Evolutionary conservation across 257 asterid species (phyloP).

Genomic region (Solanum neorickii): DNA sequence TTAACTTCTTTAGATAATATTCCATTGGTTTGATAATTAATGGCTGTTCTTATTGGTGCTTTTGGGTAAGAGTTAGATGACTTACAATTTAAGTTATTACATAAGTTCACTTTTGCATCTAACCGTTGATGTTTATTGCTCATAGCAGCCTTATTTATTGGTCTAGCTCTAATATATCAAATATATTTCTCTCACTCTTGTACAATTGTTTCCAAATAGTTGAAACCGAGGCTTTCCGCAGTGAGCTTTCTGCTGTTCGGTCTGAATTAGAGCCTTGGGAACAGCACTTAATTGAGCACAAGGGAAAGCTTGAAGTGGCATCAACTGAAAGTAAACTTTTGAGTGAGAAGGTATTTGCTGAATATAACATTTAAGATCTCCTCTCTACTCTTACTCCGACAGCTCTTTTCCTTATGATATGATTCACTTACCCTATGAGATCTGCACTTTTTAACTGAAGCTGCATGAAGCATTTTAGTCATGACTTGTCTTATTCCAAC

Average conservation of each 20-base stretch:
- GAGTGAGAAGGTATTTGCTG: slow-evolving; percentile 48
- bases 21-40: neutral
- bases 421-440: neutral
- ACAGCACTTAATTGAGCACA: slow-evolving; percentile 70
- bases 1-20: neutral
- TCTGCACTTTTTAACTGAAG: neutral
- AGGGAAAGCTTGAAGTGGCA: slow-evolving; percentile 86
- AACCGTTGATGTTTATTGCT: neutral
- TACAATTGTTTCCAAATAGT: slow-evolving; percentile 27
- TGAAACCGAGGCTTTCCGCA: slow-evolving; percentile 72
- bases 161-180: neutral
- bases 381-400: neutral
- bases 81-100: neutral
- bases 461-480: neutral
- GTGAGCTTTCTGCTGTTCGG: slow-evolving; percentile 80
- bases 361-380: neutral
- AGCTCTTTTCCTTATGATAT: neutral
- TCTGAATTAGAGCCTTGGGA: slow-evolving; percentile 94
- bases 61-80: neutral
- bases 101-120: neutral
- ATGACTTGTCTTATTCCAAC: neutral
- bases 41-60: neutral
- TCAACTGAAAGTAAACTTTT: slow-evolving; percentile 65
- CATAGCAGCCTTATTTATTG: neutral
- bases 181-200: neutral